Evolutionary conservation across 23 red algal genomes (phyloP), one percentile per base, ranked within the genome.

Genomic region (Gracilaria gracilis): DNA sequence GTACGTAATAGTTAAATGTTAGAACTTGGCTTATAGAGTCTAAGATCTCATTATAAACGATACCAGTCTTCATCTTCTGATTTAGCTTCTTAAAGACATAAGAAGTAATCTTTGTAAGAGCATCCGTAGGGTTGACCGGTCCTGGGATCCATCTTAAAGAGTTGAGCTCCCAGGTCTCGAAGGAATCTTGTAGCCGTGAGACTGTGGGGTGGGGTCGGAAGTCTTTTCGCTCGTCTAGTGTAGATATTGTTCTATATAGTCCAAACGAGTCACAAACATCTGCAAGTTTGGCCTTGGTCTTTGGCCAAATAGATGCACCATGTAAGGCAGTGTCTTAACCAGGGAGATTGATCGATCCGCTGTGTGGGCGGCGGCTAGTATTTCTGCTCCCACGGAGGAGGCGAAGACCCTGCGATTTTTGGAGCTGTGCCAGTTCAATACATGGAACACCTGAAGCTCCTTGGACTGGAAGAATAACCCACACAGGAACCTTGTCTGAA

Each of bases 351-450:
- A 40, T 3, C 57, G 29, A 33, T 83, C 80, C 4, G 80, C 35
- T 0, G 54, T 64, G 55, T 65, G 15, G 1, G 80, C 32, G 9
- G 80, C 54, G 15, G 55, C 48, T 36, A 39, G 80, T 61, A 83
- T 66, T 4, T 83, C 57, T 17, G 2, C 51, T 1, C 50, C 80
- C 9, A 39, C 61, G 13, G 36, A 67, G 16, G 57, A 83, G 80
- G 66, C 40, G 13, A 24, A 84, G 24, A 84, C 57, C 11, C 58
- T 35, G 37, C 23, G 11, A 9, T 66, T 58, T 58, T 67, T 70
- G 4, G 33, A 62, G 14, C 32, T 67, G 59, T 66, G 54, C 81
- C 81, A 84, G 39, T 67, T 59, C 4, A 84, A 7, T 14, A 61
- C 12, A 47, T 69, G 61, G 58, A 14, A 84, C 9, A 44, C 0